Evolutionary conservation across 163 green algal species (phyloP).

Genomic region (Scenedesmus sp.): DNA sequence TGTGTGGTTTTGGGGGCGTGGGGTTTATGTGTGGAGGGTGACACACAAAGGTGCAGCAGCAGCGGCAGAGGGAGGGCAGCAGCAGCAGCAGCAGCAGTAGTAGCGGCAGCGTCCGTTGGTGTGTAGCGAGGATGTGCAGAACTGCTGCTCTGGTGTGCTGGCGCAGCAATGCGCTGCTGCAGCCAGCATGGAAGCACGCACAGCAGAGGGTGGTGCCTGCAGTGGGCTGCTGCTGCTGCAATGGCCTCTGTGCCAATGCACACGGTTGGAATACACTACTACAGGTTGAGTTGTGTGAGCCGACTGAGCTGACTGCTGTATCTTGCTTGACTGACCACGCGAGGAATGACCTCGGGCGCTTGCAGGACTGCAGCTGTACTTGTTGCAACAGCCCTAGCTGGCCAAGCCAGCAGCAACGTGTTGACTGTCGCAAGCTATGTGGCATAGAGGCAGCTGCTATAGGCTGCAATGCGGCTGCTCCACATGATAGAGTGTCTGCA

Average conservation of each 20-base stretch:
- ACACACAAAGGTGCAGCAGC: not conserved
- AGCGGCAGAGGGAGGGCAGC: not conserved
- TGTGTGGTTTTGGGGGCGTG: not conserved
- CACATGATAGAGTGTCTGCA: not conserved
- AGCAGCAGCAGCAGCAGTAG: too few species aligned
- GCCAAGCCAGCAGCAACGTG: too few species aligned
- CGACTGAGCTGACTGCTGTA: too few species aligned
- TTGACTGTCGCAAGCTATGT: too few species aligned
- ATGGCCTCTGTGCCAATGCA: not conserved
- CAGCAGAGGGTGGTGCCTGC: not conserved
- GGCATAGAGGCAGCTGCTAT: not conserved
- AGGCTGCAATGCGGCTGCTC: not conserved
- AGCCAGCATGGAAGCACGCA: too few species aligned
- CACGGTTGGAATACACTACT: not conserved
- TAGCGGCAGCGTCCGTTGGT: too few species aligned
- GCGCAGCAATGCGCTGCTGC: too few species aligned
- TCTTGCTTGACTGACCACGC: too few species aligned
- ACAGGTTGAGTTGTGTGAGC: too few species aligned
- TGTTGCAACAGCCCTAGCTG: too few species aligned
- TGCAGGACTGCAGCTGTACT: too few species aligned
- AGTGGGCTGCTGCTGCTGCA: not conserved
- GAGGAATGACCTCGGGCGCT: too few species aligned
- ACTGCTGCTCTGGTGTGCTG: not conserved
- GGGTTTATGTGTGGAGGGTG: not conserved
- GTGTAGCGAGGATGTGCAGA: not conserved